These are phyloP conservation scores for Lepidium sativum DNA, from an alignment of 345 rosid species.

Conservation along the genomic window DNA sequence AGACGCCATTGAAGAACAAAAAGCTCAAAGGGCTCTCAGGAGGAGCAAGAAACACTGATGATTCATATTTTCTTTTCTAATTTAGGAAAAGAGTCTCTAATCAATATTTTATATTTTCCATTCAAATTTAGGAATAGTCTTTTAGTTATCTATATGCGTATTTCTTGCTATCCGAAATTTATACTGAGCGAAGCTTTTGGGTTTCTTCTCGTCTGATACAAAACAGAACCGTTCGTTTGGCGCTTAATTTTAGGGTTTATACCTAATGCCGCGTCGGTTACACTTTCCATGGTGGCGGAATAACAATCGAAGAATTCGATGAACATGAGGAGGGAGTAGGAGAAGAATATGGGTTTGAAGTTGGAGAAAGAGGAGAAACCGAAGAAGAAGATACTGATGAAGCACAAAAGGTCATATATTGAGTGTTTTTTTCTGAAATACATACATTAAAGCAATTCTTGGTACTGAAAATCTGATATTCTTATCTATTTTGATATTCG, in stretches of 20 bases:
- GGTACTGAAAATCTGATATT: neutral
- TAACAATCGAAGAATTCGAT: neutral
- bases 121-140: too few relatives aligned
- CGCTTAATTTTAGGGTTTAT: neutral
- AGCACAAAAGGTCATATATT: conserved; percentile 45
- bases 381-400: conserved; percentile 32
- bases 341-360: neutral
- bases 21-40: too few relatives aligned
- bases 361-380: neutral
- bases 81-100: too few relatives aligned
- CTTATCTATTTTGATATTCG: neutral
- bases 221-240: neutral
- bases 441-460: neutral
- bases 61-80: too few relatives aligned
- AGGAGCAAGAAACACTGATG: too few relatives aligned
- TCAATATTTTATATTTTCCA: too few relatives aligned
- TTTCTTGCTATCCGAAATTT: neutral
- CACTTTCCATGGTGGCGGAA: neutral
- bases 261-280: conserved; percentile 16
- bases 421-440: neutral
- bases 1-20: too few relatives aligned
- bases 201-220: neutral
- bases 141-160: too few relatives aligned
- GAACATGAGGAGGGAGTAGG: neutral
- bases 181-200: neutral